Conservation (phyloP, 176 grass and related monocot genomes). For the Eremochloa ophiuroides region DNA sequence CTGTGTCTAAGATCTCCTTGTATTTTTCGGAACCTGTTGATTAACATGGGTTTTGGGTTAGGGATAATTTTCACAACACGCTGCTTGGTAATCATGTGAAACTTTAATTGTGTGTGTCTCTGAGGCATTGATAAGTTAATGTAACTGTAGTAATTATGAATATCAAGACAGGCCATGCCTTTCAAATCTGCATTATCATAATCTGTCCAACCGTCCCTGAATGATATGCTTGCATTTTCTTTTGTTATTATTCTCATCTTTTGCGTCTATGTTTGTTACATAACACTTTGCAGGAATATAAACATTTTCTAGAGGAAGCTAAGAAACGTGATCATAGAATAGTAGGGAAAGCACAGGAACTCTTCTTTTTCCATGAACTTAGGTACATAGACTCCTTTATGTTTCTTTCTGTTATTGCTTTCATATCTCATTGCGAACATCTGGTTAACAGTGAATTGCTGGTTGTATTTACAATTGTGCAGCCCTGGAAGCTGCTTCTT, state of each 20-base stretch:
- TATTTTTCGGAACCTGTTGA: neutral
- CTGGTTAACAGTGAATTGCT: neutral
- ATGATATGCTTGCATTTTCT: neutral
- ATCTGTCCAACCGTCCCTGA: neutral
- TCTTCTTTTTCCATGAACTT: constrained; percentile 99
- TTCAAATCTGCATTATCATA: neutral
- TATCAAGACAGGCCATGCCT: neutral
- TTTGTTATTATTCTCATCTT: neutral
- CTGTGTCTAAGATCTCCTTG: neutral
- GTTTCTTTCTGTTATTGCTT: neutral
- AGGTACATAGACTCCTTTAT: constrained; percentile 48
- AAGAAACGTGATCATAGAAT: constrained; percentile 97
- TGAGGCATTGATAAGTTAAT: neutral
- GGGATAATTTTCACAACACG: constrained; percentile 3
- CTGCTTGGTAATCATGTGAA: neutral
- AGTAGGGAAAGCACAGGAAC: constrained; percentile 78
- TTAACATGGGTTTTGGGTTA: neutral
- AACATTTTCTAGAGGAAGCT: constrained; percentile 78
- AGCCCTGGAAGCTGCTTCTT: constrained; percentile 99
- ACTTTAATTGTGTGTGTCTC: neutral
- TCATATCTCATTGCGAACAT: neutral
- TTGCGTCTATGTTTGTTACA: neutral
- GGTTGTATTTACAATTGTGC: constrained; percentile 30
- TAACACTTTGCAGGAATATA: constrained; percentile 72
- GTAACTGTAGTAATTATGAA: neutral